Base-by-base conservation (phyloP, 2,329 filamentous ascomycete genomes). In the Aspergillus amoenus region DNA sequence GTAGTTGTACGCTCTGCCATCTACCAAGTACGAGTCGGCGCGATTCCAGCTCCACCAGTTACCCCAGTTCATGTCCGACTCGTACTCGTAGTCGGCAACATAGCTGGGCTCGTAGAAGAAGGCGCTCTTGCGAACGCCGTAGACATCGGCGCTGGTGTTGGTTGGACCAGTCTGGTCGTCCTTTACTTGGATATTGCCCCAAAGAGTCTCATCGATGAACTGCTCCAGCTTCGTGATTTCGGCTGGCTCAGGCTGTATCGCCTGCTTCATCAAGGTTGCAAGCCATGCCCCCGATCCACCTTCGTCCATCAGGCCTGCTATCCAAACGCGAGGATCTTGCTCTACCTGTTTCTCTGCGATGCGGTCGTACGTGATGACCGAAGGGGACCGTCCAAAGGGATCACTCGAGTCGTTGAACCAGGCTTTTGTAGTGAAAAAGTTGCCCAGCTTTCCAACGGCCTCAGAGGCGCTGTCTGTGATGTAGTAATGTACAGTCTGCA, bases 271-370 rank as follows among this genome's bases (percentile, higher is more conserved):
- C 2, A 78, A 71, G 0, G 81, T 80, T 0, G 83, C 81, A 0
- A 85, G 76, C 59, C 80, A 85, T 0, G 82, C 79, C 1, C 83
- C 83, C 0, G 81, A 80, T 1, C 84, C 84, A 0, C 76, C 84
- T 69, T 87, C 84, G 56, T 86, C 84, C 55, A 82, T 85, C 0
- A 87, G 73, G 0, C 84, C 84, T 0, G 83, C 78, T 4, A 86
- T 80, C 84, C 84, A 86, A 6, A 79, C 82, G 1, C 84, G 77
- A 1, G 73, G 56, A 18, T 77, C 68, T 78, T 83, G 65, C 71
- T 80, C 57, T 9, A 77, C 74, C n/a, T 70, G 67, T 7, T 63
- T 61, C 17, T 69, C 60, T 6, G 62, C 60, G 12, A 69, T 66
- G 40, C 68, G 63, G 63, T 87, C 83, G 59, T 85, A 86, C 0